These are phyloP conservation scores for grape (Vitis vinifera) DNA, from an alignment of 164 flowering plant species.

Conservation along the genomic window ASM3070453v1 NC_081819.1:3047001-3047500, in stretches of 20 bases:
- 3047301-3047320: constrained; percentile 35
- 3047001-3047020: constrained; percentile 33
- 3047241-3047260: constrained; percentile 25
- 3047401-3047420: constrained; percentile 39
- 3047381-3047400: constrained; percentile 33
- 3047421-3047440: constrained; percentile 41
- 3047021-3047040: constrained; percentile 42
- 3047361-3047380: constrained; percentile 37
- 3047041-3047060: constrained; percentile 30
- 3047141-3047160: constrained; percentile 32
- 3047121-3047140: constrained; percentile 48
- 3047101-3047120: constrained; percentile 36
- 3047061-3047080: constrained; percentile 32
- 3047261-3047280: constrained; percentile 31
- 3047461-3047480: constrained; percentile 37
- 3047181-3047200: constrained; percentile 35
- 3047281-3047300: constrained; percentile 25
- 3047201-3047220: constrained; percentile 48
- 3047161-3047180: constrained; percentile 36
- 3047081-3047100: constrained; percentile 28
- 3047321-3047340: constrained; percentile 24
- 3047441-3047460: constrained; percentile 27
- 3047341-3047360: constrained; percentile 24
- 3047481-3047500: constrained; percentile 41
- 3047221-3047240: constrained; percentile 21